phyloP scores from a whole-genome alignment of 1,284 basidiomycete genomes.

The Thecaphora thlaspeos region DNA sequence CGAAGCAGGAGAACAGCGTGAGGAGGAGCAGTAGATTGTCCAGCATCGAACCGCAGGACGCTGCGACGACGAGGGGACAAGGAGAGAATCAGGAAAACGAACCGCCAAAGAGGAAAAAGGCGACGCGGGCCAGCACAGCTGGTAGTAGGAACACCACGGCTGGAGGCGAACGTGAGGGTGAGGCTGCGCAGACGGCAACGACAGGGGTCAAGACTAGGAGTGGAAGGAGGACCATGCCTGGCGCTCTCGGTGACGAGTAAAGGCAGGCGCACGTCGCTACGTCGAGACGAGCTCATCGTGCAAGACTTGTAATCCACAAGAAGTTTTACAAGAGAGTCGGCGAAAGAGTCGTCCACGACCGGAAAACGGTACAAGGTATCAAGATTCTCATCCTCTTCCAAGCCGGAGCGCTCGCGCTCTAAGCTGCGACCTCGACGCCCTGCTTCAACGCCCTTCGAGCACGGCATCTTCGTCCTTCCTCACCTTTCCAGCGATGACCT shows the following conservation, averaged over 20 bases:
- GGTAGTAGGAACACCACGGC: too few species aligned
- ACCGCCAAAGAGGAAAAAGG: neutral
- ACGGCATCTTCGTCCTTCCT: slow-evolving; percentile 21
- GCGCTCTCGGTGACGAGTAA: neutral
- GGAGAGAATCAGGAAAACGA: neutral
- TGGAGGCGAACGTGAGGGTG: neutral
- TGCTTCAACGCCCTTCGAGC: slow-evolving; percentile 10
- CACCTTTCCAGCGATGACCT: slow-evolving; percentile 23
- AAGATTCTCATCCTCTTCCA: too few species aligned
- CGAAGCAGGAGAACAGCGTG: slow-evolving; percentile 2
- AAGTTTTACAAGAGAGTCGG: too few species aligned
- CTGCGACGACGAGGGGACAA: neutral
- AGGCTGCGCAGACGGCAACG: neutral
- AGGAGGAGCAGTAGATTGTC: slow-evolving; percentile 23
- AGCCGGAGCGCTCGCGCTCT: neutral
- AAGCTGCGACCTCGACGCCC: slow-evolving; percentile 3
- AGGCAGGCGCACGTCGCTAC: too few species aligned
- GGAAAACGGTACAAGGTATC: too few species aligned
- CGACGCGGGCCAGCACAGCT: neutral
- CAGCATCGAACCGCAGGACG: slow-evolving; percentile 24
- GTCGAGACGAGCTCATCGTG: too few species aligned
- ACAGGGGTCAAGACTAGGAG: slow-evolving; percentile 6
- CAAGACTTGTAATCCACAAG: too few species aligned
- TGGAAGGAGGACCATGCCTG: slow-evolving; percentile 6
- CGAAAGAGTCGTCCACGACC: too few species aligned